Conservation (phyloP, 139 green algal genomes). For the Nannochloris sp. region DNA sequence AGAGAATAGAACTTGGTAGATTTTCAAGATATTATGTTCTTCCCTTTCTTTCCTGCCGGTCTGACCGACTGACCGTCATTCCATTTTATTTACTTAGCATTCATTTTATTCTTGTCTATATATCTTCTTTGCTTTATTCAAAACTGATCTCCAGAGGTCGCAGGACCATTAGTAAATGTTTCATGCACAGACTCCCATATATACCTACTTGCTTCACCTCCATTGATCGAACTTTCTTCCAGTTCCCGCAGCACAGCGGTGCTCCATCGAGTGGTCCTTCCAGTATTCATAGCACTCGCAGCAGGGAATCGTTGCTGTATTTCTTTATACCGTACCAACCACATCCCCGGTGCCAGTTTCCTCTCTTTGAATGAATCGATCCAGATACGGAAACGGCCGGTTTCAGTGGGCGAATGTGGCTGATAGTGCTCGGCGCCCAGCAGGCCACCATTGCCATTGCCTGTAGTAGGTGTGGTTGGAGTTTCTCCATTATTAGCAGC, state of each 20-base stretch:
- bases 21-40: neutral
- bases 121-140: neutral
- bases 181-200: neutral
- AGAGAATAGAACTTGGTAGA: too few relatives aligned
- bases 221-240: neutral
- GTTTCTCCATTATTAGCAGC: neutral
- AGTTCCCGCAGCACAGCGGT: neutral
- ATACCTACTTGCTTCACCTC: neutral
- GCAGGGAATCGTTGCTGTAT: conserved; percentile 16
- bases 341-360: conserved; percentile 10
- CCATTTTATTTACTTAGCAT: neutral
- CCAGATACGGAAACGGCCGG: neutral
- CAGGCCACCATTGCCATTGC: too few relatives aligned
- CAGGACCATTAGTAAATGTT: neutral
- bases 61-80: neutral
- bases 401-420: neutral
- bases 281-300: neutral
- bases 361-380: conserved; percentile 6
- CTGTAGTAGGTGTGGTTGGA: neutral
- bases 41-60: neutral
- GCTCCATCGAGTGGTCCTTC: neutral
- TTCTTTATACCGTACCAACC: conserved; percentile 18
- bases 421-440: neutral
- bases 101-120: neutral
- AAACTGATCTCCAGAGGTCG: neutral